Conservation (phyloP, 75 land plant genomes). For the Ceratopteris richardii region DNA sequence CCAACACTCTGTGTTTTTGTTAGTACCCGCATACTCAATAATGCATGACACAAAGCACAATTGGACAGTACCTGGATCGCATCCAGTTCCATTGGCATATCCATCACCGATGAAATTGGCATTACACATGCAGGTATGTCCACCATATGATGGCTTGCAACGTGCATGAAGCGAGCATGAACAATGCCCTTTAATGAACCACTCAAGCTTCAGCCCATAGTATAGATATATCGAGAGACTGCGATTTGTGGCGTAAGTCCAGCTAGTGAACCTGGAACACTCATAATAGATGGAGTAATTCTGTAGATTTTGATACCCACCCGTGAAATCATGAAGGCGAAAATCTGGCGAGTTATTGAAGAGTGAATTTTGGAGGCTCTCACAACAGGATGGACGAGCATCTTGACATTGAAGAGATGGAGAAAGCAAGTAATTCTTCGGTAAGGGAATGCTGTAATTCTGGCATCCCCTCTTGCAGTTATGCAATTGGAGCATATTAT, state of each 20-base stretch:
- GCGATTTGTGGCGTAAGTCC: not conserved
- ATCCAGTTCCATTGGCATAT: too few species aligned
- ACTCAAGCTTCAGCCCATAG: constrained; percentile 9
- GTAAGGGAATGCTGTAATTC: too few species aligned
- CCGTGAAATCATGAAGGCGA: not conserved
- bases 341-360: not conserved
- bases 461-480: too few species aligned
- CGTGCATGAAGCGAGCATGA: not conserved
- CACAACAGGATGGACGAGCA: too few species aligned
- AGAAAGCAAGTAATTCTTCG: too few species aligned
- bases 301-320: not conserved
- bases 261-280: not conserved
- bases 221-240: not conserved
- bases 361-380: too few species aligned
- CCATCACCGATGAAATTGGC: not conserved
- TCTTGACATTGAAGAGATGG: too few species aligned
- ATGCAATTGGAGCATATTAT: too few species aligned
- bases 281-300: not conserved
- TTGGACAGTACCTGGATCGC: too few species aligned
- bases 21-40: too few species aligned
- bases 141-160: not conserved
- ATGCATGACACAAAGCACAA: too few species aligned
- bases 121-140: not conserved
- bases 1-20: too few species aligned
- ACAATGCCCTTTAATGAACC: constrained; percentile 3